phyloP scores from a whole-genome alignment of 306 rosid species.

The Rosa chinensis region DNA sequence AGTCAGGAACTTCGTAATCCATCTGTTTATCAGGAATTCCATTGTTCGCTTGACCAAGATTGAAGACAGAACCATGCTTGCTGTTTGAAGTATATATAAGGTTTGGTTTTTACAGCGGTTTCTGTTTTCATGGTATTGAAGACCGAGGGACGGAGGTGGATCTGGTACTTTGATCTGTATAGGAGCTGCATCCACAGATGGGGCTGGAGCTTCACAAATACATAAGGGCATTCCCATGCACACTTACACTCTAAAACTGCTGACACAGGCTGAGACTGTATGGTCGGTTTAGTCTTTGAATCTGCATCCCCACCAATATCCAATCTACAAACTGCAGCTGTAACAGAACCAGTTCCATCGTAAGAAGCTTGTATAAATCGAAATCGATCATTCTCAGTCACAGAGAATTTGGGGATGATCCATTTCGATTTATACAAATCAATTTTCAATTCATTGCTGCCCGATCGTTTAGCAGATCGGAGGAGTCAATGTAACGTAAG shows the following conservation, averaged over 20 bases:
- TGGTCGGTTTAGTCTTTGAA: slow-evolving; percentile 39
- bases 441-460: too few species aligned
- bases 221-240: slow-evolving; percentile 90
- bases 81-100: slow-evolving; percentile 57
- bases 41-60: slow-evolving; percentile 48
- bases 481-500: too few species aligned
- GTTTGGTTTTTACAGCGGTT: slow-evolving; percentile 49
- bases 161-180: slow-evolving; percentile 47
- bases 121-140: slow-evolving; percentile 77
- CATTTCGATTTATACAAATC: too few species aligned
- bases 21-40: slow-evolving; percentile 35
- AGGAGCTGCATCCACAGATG: slow-evolving; percentile 47
- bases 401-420: too few species aligned
- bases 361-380: slow-evolving; percentile 35
- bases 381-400: too few species aligned
- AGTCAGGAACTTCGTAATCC: slow-evolving; percentile 48
- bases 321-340: slow-evolving; percentile 62
- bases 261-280: slow-evolving; percentile 36
- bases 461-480: too few species aligned
- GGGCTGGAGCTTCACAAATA: slow-evolving; percentile 79
- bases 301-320: slow-evolving; percentile 47
- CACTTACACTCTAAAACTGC: slow-evolving; percentile 71
- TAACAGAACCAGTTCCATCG: slow-evolving; percentile 43
- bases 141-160: slow-evolving; percentile 46
- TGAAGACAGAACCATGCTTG: slow-evolving; percentile 76